Base-by-base conservation (phyloP, 2,329 filamentous ascomycete species). In the Juglanconis juglandina region DNA sequence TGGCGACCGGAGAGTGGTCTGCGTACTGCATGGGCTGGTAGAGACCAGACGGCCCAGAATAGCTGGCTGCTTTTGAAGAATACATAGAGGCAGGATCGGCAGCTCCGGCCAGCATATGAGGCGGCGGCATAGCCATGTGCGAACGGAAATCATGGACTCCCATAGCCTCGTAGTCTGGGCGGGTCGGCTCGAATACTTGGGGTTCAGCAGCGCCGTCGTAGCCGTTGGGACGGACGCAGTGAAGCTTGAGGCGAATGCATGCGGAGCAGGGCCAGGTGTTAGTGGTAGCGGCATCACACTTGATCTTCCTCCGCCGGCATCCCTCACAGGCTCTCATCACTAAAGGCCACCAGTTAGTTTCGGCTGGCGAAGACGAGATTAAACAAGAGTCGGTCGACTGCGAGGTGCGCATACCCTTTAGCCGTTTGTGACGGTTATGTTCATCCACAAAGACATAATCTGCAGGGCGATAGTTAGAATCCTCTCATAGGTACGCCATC, bases 361-460 rank as follows among this genome's bases (percentile, higher is more conserved):
- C 35, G 34, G n/a, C 6, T 10, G 32, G 30, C 24, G 35, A 46
- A 39, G 8, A 53, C 13, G 53, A 32, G 53, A 11, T 32, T 41
- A 48, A 32, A 17, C 13, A 42, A 50, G 34, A 14, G 2, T 33
- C 14, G 35, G 33, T n/a, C 13, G 33, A 33, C 6, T 44, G 33
- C 46, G 37, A 55, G 32, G 52, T 55, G 51, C 47, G 37, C 75
- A 67, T 84, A 95, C 92, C 92, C 83, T 98, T 98, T 65, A 98
- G 80, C 68, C 94, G 87, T 77, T 98, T 98, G 77, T 98, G 95
- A 65, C 95, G 89, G 79, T 98, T 98, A 76, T 98, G 95, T 75
- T 98, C 94, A 75, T 98, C 94, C 60, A 98, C 95, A 72, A 98
- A 98, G 69, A 98, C 95, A 90, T 97, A 98, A 75, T 97, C 93